Conservation (phyloP, 768 basidiomycete species). For the Phylloporus rhodoxanthus region DNA sequence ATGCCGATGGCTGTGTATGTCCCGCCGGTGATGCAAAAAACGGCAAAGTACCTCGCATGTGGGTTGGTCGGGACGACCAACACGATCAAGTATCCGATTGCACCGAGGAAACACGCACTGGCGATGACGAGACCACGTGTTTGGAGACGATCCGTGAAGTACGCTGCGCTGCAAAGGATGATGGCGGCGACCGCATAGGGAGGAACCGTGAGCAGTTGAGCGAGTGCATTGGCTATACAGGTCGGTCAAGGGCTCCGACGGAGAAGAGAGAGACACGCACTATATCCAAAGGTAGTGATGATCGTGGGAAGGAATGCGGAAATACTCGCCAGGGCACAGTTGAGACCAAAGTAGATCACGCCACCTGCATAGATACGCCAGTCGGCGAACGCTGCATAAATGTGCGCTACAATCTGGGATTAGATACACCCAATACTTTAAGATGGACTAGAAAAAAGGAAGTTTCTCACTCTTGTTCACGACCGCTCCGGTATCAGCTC, state of each 20-base stretch:
- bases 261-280: slow-evolving; percentile 36
- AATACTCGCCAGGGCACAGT: slow-evolving; percentile 71
- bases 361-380: slow-evolving; percentile 69
- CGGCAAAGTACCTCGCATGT: slow-evolving; percentile 70
- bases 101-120: slow-evolving; percentile 25
- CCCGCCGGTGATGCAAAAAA: slow-evolving; percentile 70
- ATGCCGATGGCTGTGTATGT: slow-evolving; percentile 74
- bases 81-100: slow-evolving; percentile 55
- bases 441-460: neutral
- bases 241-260: neutral
- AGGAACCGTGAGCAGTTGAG: slow-evolving; percentile 74
- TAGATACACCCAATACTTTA: neutral
- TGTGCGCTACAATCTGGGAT: slow-evolving; percentile 43
- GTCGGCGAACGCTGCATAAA: slow-evolving; percentile 57
- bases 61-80: slow-evolving; percentile 47
- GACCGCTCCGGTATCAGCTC: slow-evolving; percentile 58
- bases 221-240: slow-evolving; percentile 49
- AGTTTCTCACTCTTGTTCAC: slow-evolving; percentile 51
- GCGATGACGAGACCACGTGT: slow-evolving; percentile 43
- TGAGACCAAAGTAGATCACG: slow-evolving; percentile 72
- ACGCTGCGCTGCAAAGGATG: slow-evolving; percentile 55
- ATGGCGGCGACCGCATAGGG: slow-evolving; percentile 71
- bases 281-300: slow-evolving; percentile 64
- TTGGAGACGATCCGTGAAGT: slow-evolving; percentile 61
- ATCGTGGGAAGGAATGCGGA: slow-evolving; percentile 83